Percentiles rank a stretch among this genome's conserved stretches.
phyloP scores from a whole-genome alignment of 1,284 basidiomycete species.

The Hymenochaete sp. region DNA sequence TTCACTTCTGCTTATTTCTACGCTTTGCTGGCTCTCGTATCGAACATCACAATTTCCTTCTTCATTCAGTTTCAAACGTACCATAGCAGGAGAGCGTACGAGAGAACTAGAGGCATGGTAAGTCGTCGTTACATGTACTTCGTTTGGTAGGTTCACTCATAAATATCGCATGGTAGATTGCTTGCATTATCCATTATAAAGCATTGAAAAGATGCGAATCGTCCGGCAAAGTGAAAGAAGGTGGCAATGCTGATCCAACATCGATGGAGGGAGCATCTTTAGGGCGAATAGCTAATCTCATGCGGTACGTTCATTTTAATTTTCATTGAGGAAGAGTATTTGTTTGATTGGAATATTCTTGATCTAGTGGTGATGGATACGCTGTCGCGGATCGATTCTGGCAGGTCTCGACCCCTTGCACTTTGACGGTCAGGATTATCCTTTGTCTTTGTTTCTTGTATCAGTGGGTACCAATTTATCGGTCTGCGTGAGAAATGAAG shows the following conservation, averaged over 20 bases:
- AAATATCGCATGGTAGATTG: too few species aligned
- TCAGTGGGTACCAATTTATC: conserved; percentile 39
- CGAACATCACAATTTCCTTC: conserved; percentile 61
- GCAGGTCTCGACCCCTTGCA: conserved; percentile 61
- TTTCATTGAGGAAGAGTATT: too few species aligned
- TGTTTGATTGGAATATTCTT: not conserved
- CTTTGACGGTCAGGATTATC: conserved; percentile 62
- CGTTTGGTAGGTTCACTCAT: too few species aligned
- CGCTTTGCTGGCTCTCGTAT: conserved; percentile 57
- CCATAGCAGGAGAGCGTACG: conserved; percentile 58
- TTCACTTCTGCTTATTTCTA: conserved; percentile 74
- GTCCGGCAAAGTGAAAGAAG: conserved; percentile 28
- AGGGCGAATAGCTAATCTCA: conserved; percentile 64
- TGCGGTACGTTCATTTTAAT: too few species aligned
- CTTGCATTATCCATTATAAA: conserved; percentile 65
- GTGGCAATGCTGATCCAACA: conserved; percentile 36
- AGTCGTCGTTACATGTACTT: too few species aligned
- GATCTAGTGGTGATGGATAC: conserved; percentile 56
- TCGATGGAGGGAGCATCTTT: conserved; percentile 44
- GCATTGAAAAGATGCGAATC: conserved; percentile 58
- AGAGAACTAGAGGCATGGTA: conserved; percentile 48
- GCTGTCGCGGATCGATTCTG: conserved; percentile 63
- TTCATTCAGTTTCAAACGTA: conserved; percentile 54
- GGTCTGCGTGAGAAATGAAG: too few species aligned
- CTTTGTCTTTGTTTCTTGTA: conserved; percentile 73